Evolutionary conservation across 176 grass and related monocot species (phyloP), one percentile per base, ranked within the genome.

Genomic region (Musa itinerans): DNA sequence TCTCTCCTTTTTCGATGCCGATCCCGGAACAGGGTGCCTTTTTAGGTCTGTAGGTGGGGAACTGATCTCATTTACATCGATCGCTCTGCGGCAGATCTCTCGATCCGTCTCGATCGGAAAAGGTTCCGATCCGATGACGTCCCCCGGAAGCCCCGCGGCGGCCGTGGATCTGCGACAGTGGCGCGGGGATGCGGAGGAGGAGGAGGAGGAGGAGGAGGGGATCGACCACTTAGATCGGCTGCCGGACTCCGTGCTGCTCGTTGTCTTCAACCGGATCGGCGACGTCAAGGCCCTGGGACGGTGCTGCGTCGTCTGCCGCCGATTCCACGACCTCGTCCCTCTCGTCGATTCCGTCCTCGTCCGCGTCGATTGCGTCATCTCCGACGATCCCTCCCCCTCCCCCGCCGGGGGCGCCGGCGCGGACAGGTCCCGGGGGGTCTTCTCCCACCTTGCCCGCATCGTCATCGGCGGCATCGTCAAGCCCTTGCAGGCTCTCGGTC

Each of bases 241-340:
- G 13, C 72, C 72, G 21, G 72, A 74, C 52, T 29, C 53, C 13
- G 10, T 74, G 72, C 24, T 74, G 53, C 72, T 74, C 6, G 7
- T 58, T 10, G 72, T 74, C 22, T 85, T 98, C 78, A 91, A 98
- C 76, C 78, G 86, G 82, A 78, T 98, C 82, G 84, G 82, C 72
- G 95, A 98, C 82, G 90, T 98, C 19, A 98, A 98, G 88, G 85
- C 86, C 23, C 90, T 98, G 53, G 90, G 90, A 78, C 90, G 95
- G 69, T 93, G 86, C 88, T 89, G 81, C 63, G 76, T 94, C 49
- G 81, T 98, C 67, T 98, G 88, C 26, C 90, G 84, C 78, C 90
- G 90, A 68, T 98, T 98, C 82, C 84, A 85, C 65, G 72, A 73
- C 69, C 81, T 98, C 76, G 78, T 91, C 9, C 88, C 86, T 0